Conservation (phyloP, 129 eudicot genomes). For the Tanacetum coccineum region DNA sequence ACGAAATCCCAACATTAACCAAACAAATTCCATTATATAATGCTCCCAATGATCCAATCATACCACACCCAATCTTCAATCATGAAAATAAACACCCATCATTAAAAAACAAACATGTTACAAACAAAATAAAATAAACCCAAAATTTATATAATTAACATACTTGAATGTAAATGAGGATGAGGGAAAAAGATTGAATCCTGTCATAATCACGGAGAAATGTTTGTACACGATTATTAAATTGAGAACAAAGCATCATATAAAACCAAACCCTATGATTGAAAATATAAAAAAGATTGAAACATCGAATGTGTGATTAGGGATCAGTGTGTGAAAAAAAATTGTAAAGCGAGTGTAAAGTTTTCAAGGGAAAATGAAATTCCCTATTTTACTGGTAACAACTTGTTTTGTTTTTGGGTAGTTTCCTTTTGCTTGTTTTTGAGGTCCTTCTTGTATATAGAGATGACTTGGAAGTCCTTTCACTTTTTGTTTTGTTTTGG, state of each 20-base stretch:
- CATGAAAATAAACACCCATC: conserved; percentile 23
- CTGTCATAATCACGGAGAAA: conserved; percentile 91
- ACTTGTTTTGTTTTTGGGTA: no score
- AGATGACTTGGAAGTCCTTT: conserved; percentile 2
- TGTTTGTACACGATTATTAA: conserved; percentile 47
- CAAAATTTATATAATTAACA: neutral
- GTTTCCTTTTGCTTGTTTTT: conserved; percentile 6
- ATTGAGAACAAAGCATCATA: conserved; percentile 66
- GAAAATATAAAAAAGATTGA: conserved; percentile 5
- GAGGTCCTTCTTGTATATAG: neutral
- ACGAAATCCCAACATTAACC: conserved; percentile 60
- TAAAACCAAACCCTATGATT: conserved; percentile 11
- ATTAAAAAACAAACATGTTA: conserved; percentile 3
- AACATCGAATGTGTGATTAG: conserved; percentile 2
- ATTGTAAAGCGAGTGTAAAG: conserved; percentile 5
- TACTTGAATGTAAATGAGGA: conserved; percentile 71
- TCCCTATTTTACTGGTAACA: neutral
- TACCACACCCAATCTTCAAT: conserved; percentile 78
- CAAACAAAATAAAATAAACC: neutral
- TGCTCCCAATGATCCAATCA: conserved; percentile 96
- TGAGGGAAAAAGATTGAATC: conserved; percentile 70
- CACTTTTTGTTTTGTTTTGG: neutral
- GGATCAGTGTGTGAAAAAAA: neutral
- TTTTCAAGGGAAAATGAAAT: conserved; percentile 3
- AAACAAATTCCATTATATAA: conserved; percentile 72